phyloP scores from a whole-genome alignment of 257 asterid genomes.

The Thymus mandschuricus region DNA sequence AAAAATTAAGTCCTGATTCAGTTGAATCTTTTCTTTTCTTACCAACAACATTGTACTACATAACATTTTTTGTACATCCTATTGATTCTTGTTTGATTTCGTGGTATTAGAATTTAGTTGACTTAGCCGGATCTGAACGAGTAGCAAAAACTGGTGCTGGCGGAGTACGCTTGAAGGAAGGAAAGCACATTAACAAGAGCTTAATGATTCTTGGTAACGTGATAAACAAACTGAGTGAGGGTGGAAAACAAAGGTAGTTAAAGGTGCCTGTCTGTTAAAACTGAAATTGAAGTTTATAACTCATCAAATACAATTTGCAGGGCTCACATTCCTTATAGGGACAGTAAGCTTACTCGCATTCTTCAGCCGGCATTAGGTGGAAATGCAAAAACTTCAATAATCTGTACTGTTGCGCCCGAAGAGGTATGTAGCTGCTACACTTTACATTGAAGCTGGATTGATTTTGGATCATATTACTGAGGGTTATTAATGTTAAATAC shows the following conservation, averaged over 20 bases:
- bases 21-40: neutral
- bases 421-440: conserved; percentile 57
- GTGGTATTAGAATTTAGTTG: conserved; percentile 77
- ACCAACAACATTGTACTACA: neutral
- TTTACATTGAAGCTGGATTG: conserved; percentile 10
- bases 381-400: conserved; percentile 96
- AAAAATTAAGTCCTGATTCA: neutral
- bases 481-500: conserved; percentile 22
- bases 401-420: conserved; percentile 96
- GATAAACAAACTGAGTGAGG: conserved; percentile 94
- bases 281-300: conserved; percentile 24
- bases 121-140: conserved; percentile 97
- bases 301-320: conserved; percentile 46
- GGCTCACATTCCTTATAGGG: conserved; percentile 98
- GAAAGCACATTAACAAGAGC: conserved; percentile 98
- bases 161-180: conserved; percentile 98
- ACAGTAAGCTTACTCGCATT: conserved; percentile 97
- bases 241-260: conserved; percentile 86
- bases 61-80: neutral
- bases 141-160: conserved; percentile 98
- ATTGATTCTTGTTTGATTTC: conserved; percentile 25
- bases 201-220: conserved; percentile 98
- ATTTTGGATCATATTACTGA: conserved; percentile 18
- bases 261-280: conserved; percentile 1
- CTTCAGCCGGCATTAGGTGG: conserved; percentile 99